Evolutionary conservation across 352 stramenopile species (phyloP).

Genomic region (Achlya hypogyna): DNA sequence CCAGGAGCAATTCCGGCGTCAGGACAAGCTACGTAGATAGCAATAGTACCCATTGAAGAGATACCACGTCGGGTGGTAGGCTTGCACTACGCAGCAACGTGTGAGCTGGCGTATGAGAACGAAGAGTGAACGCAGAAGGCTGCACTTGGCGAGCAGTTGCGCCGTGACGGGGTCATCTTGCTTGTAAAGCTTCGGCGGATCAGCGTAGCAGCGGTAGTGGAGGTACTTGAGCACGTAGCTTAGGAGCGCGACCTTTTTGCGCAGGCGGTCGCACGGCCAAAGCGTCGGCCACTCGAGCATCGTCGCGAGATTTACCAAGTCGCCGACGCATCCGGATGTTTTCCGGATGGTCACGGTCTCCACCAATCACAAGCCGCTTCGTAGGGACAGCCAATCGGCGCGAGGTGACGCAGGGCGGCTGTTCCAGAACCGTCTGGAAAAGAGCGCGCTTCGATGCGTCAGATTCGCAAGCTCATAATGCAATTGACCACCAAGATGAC

Average conservation of each 20-base stretch:
- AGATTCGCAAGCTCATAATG: conserved; percentile 21
- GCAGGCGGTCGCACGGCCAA: neutral
- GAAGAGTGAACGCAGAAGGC: neutral
- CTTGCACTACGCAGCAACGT: neutral
- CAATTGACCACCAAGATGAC: conserved; percentile 22
- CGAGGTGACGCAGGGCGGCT: too few relatives aligned
- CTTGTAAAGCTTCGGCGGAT: neutral
- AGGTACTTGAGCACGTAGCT: conserved; percentile 2
- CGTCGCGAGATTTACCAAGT: neutral
- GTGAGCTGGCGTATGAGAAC: neutral
- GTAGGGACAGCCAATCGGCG: neutral
- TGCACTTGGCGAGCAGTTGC: neutral
- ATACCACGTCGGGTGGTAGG: conserved; percentile 10
- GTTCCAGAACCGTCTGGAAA: neutral
- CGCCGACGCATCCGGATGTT: neutral
- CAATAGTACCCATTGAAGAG: conserved; percentile 6
- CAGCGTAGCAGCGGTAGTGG: neutral
- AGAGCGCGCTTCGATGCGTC: neutral
- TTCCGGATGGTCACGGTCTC: neutral
- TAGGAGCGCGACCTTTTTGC: conserved; percentile 1
- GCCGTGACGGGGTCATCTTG: neutral
- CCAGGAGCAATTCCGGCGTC: neutral
- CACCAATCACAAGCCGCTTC: neutral
- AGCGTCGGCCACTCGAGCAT: neutral
- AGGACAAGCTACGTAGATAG: neutral